Evolutionary conservation across 2,329 filamentous ascomycete genomes (phyloP), one percentile per base, ranked within the genome.

Genomic region (Colletotrichum sp.): DNA sequence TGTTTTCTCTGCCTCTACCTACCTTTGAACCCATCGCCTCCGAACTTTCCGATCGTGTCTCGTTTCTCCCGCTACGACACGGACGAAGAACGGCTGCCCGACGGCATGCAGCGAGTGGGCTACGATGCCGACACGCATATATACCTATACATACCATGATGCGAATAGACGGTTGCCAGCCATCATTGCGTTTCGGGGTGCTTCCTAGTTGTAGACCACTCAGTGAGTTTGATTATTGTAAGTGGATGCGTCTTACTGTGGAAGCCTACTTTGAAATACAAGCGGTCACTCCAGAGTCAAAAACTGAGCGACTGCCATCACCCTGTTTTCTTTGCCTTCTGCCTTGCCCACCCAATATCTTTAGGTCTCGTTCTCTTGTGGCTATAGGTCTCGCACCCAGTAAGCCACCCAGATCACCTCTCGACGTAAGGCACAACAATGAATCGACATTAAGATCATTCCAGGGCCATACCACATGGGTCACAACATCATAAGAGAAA

Each of bases 61-160:
- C 86, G 85, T 75, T 87, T 82, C 78, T 85, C 86, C 25, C 83
- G 82, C 70, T 85, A 86, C 79, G 86, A 88, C 70, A 83, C 84
- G 7, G 90, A 91, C 77, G 85, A 87, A 27, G 85, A 88, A 72
- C 88, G 90, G 59, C 86, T 92, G 19, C 90, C 90, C 4, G 84
- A 88, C 55, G 90, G 90, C 81, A 90, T 91, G 86, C 80, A 83
- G 57, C 86, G 90, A 72, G 84, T 90, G 32, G 89, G 89, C 78
- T 91, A 92, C 83, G 90, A 91, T 76, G 88, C 89, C 71, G 89
- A 91, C 80, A 87, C 85, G 2, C 86, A 90, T 78, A 82, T 84
- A 68, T 91, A n/a, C n/a, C n/a, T n/a, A 91, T 82, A 90, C 87
- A 25, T 91, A 88, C 81, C 85, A 85, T 71, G 89, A 90, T 71